phyloP scores from a whole-genome alignment of 2,329 filamentous ascomycete genomes.

The Calcarisporium arbuscula region DNA sequence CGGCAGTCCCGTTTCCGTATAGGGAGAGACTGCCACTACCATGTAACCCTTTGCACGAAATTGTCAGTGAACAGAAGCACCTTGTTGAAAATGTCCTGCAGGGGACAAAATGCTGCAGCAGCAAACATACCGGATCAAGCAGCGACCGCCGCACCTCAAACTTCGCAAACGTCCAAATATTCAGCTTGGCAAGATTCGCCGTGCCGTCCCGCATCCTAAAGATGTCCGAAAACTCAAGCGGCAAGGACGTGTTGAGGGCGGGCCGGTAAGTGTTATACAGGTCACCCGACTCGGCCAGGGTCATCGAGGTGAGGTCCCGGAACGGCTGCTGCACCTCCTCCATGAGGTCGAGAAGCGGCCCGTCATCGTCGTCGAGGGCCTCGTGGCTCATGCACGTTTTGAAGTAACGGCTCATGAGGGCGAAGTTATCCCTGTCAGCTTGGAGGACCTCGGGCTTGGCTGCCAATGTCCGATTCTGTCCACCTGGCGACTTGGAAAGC shows the following conservation, averaged over 20 bases:
- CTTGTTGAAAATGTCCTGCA: too few species aligned
- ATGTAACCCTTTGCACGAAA: too few species aligned
- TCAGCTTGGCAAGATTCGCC: constrained; percentile 1
- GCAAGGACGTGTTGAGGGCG: not conserved
- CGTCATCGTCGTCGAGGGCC: not conserved
- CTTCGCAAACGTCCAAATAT: constrained; percentile 10
- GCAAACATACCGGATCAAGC: constrained; percentile 10
- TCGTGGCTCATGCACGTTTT: constrained; percentile 3
- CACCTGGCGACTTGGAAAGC: too few species aligned
- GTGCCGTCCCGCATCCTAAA: constrained; percentile 4
- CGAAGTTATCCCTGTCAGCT: not conserved
- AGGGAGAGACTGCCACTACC: too few species aligned
- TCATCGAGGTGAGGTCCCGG: not conserved
- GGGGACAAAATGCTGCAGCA: too few species aligned
- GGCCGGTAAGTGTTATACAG: not conserved
- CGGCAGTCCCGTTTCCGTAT: too few species aligned
- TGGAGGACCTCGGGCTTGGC: too few species aligned
- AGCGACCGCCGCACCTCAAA: constrained; percentile 9
- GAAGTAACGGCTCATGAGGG: constrained; percentile 7
- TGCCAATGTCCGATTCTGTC: too few species aligned
- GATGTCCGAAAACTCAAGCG: constrained; percentile 5
- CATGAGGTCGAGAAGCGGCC: constrained; percentile 5
- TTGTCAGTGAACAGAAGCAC: too few species aligned
- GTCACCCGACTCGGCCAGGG: not conserved
- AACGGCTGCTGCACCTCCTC: constrained; percentile 7